Conservation (phyloP, 2,329 filamentous ascomycete species). For the Sporothrix schenckii region DNA sequence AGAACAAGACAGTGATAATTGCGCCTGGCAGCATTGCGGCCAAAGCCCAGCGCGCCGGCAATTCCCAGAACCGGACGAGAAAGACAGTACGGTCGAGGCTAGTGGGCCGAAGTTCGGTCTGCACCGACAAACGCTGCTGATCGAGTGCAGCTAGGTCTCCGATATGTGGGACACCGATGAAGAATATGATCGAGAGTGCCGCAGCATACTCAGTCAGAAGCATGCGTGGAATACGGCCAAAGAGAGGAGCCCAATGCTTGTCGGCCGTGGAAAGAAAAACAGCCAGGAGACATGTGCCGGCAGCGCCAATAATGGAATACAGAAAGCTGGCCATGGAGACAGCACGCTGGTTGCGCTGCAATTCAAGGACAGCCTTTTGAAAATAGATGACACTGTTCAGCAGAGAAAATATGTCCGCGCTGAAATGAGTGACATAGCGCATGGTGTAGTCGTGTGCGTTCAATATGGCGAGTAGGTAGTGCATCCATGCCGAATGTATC, state of each 20-base stretch:
- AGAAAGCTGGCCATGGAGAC: constrained; percentile 28
- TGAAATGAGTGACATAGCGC: constrained; percentile 30
- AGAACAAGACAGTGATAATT: constrained; percentile 27
- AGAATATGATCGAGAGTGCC: constrained; percentile 29
- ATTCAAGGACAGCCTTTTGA: constrained; percentile 28
- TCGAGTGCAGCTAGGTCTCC: constrained; percentile 21
- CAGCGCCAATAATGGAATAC: constrained; percentile 28
- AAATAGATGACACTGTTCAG: constrained; percentile 31
- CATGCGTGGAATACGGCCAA: constrained; percentile 28
- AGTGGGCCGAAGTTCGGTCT: constrained; percentile 23
- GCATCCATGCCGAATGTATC: constrained; percentile 29
- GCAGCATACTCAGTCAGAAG: constrained; percentile 29
- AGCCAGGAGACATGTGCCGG: constrained; percentile 25
- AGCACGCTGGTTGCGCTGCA: constrained; percentile 21
- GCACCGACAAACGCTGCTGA: constrained; percentile 27
- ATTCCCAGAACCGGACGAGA: constrained; percentile 29
- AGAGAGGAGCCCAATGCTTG: constrained; percentile 27
- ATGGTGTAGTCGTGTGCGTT: constrained; percentile 31
- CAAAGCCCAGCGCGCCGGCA: constrained; percentile 23
- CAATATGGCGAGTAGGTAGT: constrained; percentile 27
- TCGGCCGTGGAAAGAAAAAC: constrained; percentile 27
- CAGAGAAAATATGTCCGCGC: constrained; percentile 28
- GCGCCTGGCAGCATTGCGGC: constrained; percentile 26
- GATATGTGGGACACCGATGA: constrained; percentile 27
- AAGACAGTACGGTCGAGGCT: constrained; percentile 23